phyloP scores from a whole-genome alignment of 371 early-diverging fungal genomes.

The Choanephora cucurbitarum region DNA sequence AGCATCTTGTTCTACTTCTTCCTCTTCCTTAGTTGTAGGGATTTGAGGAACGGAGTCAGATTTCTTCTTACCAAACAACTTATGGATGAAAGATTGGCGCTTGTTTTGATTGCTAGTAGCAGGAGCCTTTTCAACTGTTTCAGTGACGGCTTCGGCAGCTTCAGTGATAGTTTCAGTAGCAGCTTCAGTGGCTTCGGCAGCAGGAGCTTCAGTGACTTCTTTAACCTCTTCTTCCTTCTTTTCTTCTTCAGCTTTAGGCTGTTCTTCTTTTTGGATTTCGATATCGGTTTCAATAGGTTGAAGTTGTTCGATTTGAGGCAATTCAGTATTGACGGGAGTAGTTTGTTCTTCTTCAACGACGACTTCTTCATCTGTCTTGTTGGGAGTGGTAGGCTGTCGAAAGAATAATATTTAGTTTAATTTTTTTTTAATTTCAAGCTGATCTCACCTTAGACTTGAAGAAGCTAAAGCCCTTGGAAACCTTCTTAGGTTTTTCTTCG shows the following conservation, averaged over 20 bases:
- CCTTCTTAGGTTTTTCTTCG: constrained; percentile 30
- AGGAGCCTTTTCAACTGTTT: constrained; percentile 13
- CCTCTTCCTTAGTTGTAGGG: constrained; percentile 3
- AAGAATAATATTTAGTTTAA: background rate
- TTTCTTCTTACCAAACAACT: constrained; percentile 59
- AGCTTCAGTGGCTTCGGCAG: constrained; percentile 9
- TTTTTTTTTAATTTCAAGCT: background rate
- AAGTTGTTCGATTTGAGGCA: constrained; percentile 26
- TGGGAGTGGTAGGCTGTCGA: constrained; percentile 16
- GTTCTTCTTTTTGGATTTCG: constrained; percentile 10
- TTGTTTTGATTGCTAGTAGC: constrained; percentile 18
- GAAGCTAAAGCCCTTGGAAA: constrained; percentile 20
- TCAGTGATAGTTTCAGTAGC: constrained; percentile 2
- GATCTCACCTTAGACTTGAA: constrained; percentile 27
- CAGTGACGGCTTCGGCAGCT: constrained; percentile 4
- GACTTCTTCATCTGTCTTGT: constrained; percentile 9
- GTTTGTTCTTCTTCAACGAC: constrained; percentile 5
- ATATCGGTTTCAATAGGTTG: constrained; percentile 27
- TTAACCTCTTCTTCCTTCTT: constrained; percentile 10
- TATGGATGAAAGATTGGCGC: constrained; percentile 59
- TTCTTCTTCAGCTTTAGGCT: background rate
- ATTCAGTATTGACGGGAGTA: constrained; percentile 16
- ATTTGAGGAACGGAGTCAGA: constrained; percentile 7
- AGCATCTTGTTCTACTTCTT: constrained; percentile 13
- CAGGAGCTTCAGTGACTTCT: constrained; percentile 9